Evolutionary conservation across 163 green algal genomes (phyloP).

Genomic region (Scenedesmus sp.): DNA sequence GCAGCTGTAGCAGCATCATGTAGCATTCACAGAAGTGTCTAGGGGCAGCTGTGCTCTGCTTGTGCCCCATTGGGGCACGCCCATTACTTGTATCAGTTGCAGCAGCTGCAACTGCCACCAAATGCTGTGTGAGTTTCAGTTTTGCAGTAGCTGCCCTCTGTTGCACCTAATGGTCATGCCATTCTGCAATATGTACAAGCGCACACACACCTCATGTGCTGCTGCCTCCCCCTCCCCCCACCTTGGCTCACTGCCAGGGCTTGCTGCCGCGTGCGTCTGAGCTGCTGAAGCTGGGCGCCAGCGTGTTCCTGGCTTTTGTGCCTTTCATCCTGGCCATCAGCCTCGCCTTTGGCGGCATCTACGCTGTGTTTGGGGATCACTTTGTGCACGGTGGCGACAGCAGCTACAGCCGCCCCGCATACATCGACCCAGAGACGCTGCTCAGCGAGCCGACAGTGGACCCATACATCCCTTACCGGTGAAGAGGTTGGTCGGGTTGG

Average conservation of each 20-base stretch:
- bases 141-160: too few species aligned
- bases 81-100: too few species aligned
- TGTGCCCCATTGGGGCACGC: too few species aligned
- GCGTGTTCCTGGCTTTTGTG: slow-evolving; percentile 69
- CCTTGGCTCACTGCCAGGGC: slow-evolving; percentile 47
- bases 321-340: slow-evolving; percentile 69
- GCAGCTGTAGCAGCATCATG: too few species aligned
- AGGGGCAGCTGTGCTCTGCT: too few species aligned
- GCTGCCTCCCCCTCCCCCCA: background rate
- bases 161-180: too few species aligned
- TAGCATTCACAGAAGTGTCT: too few species aligned
- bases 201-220: background rate
- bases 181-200: background rate
- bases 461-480: slow-evolving; percentile 71
- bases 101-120: too few species aligned
- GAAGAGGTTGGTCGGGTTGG: background rate
- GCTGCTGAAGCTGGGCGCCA: slow-evolving; percentile 68
- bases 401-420: slow-evolving; percentile 53
- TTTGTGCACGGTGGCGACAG: slow-evolving; percentile 78
- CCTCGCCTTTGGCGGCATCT: slow-evolving; percentile 62
- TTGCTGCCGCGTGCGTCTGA: slow-evolving; percentile 61
- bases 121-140: too few species aligned
- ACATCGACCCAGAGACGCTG: slow-evolving; percentile 76
- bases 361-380: slow-evolving; percentile 69
- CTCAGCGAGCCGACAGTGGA: slow-evolving; percentile 81